Conservation (phyloP, 148 eudicot genomes). For the Vaccinium corymbosum region DNA sequence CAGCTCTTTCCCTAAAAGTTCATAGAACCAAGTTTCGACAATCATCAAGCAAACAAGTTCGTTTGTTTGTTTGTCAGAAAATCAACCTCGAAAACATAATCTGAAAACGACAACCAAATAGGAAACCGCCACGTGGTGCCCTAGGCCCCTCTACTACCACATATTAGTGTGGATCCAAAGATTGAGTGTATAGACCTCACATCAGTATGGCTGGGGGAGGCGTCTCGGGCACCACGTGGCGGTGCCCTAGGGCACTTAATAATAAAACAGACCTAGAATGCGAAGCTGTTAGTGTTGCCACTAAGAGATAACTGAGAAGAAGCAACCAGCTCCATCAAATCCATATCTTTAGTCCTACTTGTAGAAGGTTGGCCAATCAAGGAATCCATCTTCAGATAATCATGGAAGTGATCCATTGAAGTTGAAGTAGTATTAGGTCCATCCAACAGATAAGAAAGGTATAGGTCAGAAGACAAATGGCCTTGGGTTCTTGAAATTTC, state of each 20-base stretch:
- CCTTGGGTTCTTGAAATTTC: constrained; percentile 7
- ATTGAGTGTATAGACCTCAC: too few relatives aligned
- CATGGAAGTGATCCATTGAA: constrained; percentile 7
- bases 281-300: background rate
- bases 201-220: too few relatives aligned
- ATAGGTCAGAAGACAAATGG: constrained; percentile 22
- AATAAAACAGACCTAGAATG: background rate
- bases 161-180: too few relatives aligned
- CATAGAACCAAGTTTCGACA: background rate
- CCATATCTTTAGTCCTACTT: constrained; percentile 44
- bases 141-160: too few relatives aligned
- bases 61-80: background rate
- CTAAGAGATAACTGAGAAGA: constrained; percentile 25
- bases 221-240: too few relatives aligned
- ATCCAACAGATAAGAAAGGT: constrained; percentile 30
- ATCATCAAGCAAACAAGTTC: background rate
- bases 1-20: background rate
- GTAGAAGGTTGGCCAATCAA: background rate
- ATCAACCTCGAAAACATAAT: background rate
- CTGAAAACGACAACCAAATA: background rate
- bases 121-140: too few relatives aligned
- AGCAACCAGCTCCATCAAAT: constrained; percentile 53
- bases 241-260: too few relatives aligned
- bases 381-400: constrained; percentile 15
- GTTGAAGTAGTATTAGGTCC: constrained; percentile 17